Conservation (phyloP, 176 grass and related monocot species). For the maize (Zea mays) region Zm-B73-REFERENCE-NAM-5.0 NC_050103.1:168238001-168238500, state of each 20-base stretch:
- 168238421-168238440: constrained; percentile 94
- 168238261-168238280: constrained; percentile 47
- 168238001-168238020: constrained; percentile 81
- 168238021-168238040: constrained; percentile 57
- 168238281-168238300: constrained; percentile 72
- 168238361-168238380: background rate
- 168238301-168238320: constrained; percentile 87
- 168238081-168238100: background rate
- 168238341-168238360: background rate
- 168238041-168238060: constrained; percentile 79
- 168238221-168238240: constrained; percentile 78
- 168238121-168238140: background rate
- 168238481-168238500: constrained; percentile 90
- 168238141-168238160: background rate
- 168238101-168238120: background rate
- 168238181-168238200: constrained; percentile 99
- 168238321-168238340: constrained; percentile 3
- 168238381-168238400: constrained; percentile 12
- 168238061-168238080: constrained; percentile 88
- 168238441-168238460: constrained; percentile 88
- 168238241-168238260: constrained; percentile 72
- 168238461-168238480: constrained; percentile 97
- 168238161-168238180: constrained; percentile 33
- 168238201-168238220: constrained; percentile 88
- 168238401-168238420: constrained; percentile 74